A percentile compares a stretch with the other conserved stretches of the same genome.
These are phyloP conservation scores for Xerocomus spinulosus DNA, from an alignment of 768 basidiomycete species.

Conservation along the genomic window DNA sequence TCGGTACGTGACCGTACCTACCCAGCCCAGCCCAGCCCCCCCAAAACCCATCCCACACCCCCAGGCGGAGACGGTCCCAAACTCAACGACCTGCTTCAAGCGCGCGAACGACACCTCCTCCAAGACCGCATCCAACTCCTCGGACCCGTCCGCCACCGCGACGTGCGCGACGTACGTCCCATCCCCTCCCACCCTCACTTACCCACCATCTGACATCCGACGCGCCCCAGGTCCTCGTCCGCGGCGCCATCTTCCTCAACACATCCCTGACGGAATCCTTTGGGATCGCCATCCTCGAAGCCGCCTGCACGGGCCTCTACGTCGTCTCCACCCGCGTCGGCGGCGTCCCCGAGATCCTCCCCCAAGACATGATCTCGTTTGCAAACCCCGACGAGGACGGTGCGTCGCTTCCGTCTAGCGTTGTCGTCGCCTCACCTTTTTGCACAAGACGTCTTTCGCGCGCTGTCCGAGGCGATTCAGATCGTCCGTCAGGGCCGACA, in stretches of 20 bases:
- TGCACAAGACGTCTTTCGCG: slow-evolving; percentile 88
- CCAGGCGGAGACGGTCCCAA: slow-evolving; percentile 96
- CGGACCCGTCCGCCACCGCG: slow-evolving; percentile 72
- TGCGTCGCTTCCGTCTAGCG: no score
- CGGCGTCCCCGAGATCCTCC: slow-evolving; percentile 92
- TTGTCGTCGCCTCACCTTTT: no score
- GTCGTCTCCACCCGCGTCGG: slow-evolving; percentile 93
- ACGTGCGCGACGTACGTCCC: slow-evolving; percentile 70
- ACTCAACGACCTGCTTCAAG: slow-evolving; percentile 89
- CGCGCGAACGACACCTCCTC: slow-evolving; percentile 84
- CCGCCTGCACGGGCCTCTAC: slow-evolving; percentile 90
- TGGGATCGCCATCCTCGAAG: slow-evolving; percentile 96
- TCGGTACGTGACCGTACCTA: slow-evolving; percentile 46
- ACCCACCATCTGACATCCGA: background rate
- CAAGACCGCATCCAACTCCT: slow-evolving; percentile 92
- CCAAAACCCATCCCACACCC: no score
- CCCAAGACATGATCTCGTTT: slow-evolving; percentile 92
- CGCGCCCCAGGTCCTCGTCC: slow-evolving; percentile 62
- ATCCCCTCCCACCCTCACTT: fast-evolving
- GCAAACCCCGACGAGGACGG: slow-evolving; percentile 93
- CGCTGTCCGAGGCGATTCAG: slow-evolving; percentile 73
- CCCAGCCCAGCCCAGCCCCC: no score
- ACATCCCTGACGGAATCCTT: slow-evolving; percentile 96
- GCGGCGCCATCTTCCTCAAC: slow-evolving; percentile 90
- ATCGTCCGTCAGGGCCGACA: slow-evolving; percentile 65